Conservation (phyloP, 1,284 basidiomycete genomes). For the Ceratobasidium sp. region DNA sequence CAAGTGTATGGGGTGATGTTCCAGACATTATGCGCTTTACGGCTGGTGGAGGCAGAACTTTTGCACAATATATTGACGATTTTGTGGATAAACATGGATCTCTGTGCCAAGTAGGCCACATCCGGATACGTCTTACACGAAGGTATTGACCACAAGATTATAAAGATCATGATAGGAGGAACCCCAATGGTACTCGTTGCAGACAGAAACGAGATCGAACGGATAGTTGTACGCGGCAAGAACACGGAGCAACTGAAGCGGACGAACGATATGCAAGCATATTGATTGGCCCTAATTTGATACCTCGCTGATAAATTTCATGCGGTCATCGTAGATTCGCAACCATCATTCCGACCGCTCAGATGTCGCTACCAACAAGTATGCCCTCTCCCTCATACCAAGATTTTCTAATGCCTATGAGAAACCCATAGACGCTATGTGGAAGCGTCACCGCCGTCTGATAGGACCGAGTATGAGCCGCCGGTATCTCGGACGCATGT, state of each 20-base stretch:
- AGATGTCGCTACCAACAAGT: slow-evolving; percentile 25
- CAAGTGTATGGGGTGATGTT: slow-evolving; percentile 27
- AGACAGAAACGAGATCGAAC: slow-evolving; percentile 17
- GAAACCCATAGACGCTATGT: neutral
- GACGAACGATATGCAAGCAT: neutral
- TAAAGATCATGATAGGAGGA: slow-evolving; percentile 12
- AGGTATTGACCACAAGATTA: neutral
- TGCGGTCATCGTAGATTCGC: neutral
- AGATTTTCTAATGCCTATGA: neutral
- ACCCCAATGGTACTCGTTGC: slow-evolving; percentile 15
- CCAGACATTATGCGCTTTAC: neutral
- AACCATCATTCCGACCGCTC: neutral
- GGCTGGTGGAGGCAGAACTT: neutral
- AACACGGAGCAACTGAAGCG: neutral
- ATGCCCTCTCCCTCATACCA: neutral
- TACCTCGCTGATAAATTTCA: too few species aligned
- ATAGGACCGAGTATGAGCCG: slow-evolving; percentile 23
- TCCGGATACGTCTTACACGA: neutral
- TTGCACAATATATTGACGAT: slow-evolving; percentile 5
- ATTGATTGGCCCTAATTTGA: too few species aligned
- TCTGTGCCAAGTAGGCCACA: neutral
- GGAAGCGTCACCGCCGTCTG: slow-evolving; percentile 27
- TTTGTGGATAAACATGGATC: slow-evolving; percentile 17
- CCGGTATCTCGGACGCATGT: slow-evolving; percentile 23
- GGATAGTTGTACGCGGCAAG: neutral